These are phyloP conservation scores for Cryptomeria japonica DNA, from an alignment of 75 land plant species.

Conservation along the genomic window DNA sequence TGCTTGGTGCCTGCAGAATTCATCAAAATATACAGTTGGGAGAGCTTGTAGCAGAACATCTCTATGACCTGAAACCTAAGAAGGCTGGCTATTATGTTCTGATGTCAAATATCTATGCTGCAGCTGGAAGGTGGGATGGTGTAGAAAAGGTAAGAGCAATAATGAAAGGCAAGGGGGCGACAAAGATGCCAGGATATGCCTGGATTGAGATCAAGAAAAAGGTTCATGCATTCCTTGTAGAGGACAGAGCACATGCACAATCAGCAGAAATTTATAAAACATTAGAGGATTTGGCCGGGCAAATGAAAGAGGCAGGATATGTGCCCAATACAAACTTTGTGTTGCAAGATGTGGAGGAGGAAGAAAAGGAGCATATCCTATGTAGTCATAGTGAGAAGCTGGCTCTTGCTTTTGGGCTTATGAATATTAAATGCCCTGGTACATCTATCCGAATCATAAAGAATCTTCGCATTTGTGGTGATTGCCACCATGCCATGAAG, in stretches of 20 bases:
- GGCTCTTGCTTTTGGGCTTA: constrained; percentile 15
- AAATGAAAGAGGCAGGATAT: constrained; percentile 8
- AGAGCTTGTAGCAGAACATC: background rate
- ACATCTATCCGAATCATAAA: constrained; percentile 18
- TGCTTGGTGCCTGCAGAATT: constrained; percentile 15
- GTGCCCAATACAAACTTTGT: constrained; percentile 7
- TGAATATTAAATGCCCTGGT: constrained; percentile 23
- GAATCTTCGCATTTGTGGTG: constrained; percentile 27
- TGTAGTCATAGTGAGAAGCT: constrained; percentile 11
- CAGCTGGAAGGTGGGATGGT: constrained; percentile 14
- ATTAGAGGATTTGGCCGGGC: background rate
- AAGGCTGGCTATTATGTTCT: constrained; percentile 15
- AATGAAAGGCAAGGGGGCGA: constrained; percentile 5
- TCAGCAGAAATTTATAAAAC: constrained; percentile 1
- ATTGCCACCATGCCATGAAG: constrained; percentile 28
- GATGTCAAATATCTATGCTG: constrained; percentile 22
- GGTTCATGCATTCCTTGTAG: constrained; percentile 14
- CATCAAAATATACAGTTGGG: constrained; percentile 9
- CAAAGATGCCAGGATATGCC: constrained; percentile 14
- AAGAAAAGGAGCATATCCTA: background rate
- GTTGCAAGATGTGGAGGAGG: constrained; percentile 10
- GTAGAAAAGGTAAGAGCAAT: constrained; percentile 11
- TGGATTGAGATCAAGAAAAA: constrained; percentile 17
- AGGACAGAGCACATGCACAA: constrained; percentile 6
- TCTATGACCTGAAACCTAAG: constrained; percentile 3